Evolutionary conservation across 345 rosid genomes (phyloP), one percentile per base, ranked within the genome.

Genomic region (Camelina neglecta): DNA sequence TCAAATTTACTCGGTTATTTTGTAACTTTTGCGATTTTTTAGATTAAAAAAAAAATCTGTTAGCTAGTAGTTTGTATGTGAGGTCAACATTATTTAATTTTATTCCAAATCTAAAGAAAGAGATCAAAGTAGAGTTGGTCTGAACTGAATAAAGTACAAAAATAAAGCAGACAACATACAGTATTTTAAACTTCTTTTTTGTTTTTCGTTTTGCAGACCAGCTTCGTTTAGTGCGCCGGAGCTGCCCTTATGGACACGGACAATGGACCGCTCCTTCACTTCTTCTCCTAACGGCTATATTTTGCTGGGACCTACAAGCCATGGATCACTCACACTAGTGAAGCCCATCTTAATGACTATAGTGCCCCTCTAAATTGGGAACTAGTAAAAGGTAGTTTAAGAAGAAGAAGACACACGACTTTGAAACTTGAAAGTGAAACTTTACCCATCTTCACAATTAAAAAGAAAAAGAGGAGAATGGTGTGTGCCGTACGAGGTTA

Each of bases 401-500:
- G 36, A 21, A 57, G 49, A 51, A 57, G 69, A 10, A 55, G 62
- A 51, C 69, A 51, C 69, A 8, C 56, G 24, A 57, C 67, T 74
- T 74, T 24, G 7, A 75, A 51, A 50, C 45, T 75, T 15, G 36
- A 60, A 75, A 75, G 73, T 15, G 35, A 59, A 59, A 49, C 31
- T 16, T 65, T 62, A 9, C 11, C 13, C 4, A 24, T n/a, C 18
- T 1, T 64, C 44, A 18, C 24, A 21, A 45, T 13, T 15, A 4
- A 33, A 31, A 12, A 56, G 1, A 7, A 61, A 24, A 54, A 33
- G 6, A 74, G 20, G 70, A 44, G 21, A 57, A 36, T 26, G 16
- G 6, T 31, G 61, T 69, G 70, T 54, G 69, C 58, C 70, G 80
- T 76, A 76, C 80, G 80, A 76, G 80, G 80, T 76, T 68, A 45